These are phyloP conservation scores for Bruguiera hainesii DNA, from an alignment of 441 rosid species.

Conservation along the genomic window DNA sequence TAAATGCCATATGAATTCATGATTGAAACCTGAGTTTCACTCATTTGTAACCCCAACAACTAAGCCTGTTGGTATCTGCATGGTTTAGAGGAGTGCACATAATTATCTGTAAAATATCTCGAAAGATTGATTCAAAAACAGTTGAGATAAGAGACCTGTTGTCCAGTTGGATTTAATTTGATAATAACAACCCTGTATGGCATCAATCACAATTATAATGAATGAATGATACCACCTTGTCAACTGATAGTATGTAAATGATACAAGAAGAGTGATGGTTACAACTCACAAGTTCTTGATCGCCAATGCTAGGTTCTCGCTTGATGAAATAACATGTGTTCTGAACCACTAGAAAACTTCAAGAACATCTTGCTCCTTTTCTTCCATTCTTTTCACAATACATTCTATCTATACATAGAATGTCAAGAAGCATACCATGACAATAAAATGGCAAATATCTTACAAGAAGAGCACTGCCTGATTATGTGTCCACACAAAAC, in stretches of 20 bases:
- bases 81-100: conserved; percentile 39
- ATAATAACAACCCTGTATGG: too few relatives aligned
- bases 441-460: too few relatives aligned
- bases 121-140: too few relatives aligned
- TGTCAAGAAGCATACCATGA: conserved; percentile 9
- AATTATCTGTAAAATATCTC: too few relatives aligned
- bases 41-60: conserved; percentile 70
- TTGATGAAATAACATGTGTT: conserved; percentile 62
- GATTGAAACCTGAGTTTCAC: conserved; percentile 21
- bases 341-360: conserved; percentile 78
- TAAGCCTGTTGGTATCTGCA: conserved; percentile 59
- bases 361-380: conserved; percentile 46
- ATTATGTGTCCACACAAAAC: too few relatives aligned
- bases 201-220: too few relatives aligned
- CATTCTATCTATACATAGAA: conserved; percentile 47
- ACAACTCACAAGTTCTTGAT: conserved; percentile 33
- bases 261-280: too few relatives aligned
- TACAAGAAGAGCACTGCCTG: too few relatives aligned
- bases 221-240: too few relatives aligned
- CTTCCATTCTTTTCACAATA: conserved; percentile 65
- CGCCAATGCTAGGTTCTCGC: conserved; percentile 71
- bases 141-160: too few relatives aligned
- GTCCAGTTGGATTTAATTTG: too few relatives aligned
- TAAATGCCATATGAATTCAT: not conserved
- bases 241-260: too few relatives aligned